A percentile compares a stretch with the other conserved stretches of the same genome.
Conservation (phyloP, 108 stramenopile genomes). For the Pseudonitzschia multistriata region DNA sequence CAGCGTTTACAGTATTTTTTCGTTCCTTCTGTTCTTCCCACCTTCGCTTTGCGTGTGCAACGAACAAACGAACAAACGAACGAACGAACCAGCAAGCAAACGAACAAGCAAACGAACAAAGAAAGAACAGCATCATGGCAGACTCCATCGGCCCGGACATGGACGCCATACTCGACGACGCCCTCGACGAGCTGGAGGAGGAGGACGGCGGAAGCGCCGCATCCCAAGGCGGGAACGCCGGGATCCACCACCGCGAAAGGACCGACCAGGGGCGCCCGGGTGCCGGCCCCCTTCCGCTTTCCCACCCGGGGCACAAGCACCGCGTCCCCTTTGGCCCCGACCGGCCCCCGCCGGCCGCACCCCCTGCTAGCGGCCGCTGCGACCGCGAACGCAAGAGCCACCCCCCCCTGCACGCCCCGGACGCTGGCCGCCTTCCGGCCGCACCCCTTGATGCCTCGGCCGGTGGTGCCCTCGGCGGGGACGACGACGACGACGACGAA, state of each 20-base stretch:
- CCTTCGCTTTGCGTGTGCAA: no score
- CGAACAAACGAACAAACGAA: no score
- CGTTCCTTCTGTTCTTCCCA: no score
- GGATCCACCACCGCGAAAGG: not conserved
- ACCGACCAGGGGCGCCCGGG: not conserved
- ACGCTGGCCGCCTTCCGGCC: not conserved
- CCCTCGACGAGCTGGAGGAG: constrained; percentile 51
- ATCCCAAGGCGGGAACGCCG: not conserved
- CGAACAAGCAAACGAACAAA: no score
- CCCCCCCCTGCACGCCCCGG: not conserved
- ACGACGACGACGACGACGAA: constrained; percentile 11
- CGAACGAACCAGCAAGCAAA: no score
- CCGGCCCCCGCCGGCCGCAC: not conserved
- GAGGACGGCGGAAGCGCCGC: constrained; percentile 10
- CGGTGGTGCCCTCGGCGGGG: not conserved
- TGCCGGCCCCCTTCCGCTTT: no score
- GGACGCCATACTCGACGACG: constrained; percentile 34
- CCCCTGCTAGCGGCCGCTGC: not conserved
- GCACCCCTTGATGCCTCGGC: constrained; percentile 6
- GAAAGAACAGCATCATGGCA: not conserved
- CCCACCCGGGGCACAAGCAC: not conserved
- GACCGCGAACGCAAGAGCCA: not conserved
- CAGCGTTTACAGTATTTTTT: no score
- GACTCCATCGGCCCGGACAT: not conserved
- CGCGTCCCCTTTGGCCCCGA: constrained; percentile 1